Evolutionary conservation across 352 stramenopile species (phyloP).

Genomic region (Globisporangium ultimum): DNA sequence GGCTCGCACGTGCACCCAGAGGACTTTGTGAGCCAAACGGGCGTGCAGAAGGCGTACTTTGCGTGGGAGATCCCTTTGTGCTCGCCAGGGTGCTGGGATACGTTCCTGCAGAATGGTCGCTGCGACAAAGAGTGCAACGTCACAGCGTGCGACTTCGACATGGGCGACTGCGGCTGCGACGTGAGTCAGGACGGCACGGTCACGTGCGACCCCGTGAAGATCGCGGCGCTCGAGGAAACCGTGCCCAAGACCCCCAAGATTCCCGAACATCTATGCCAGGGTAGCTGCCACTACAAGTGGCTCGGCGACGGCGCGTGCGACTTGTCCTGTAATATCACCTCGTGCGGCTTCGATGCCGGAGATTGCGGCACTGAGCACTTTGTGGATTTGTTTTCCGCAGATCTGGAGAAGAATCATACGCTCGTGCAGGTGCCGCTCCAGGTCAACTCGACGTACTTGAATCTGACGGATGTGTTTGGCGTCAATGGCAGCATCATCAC

Average conservation of each 20-base stretch:
- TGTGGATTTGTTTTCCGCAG: constrained; percentile 37
- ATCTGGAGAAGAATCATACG: constrained; percentile 49
- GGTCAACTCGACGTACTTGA: constrained; percentile 65
- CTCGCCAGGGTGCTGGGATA: constrained; percentile 67
- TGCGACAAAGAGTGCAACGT: constrained; percentile 91
- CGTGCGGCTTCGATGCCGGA: constrained; percentile 82
- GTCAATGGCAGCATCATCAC: constrained; percentile 47
- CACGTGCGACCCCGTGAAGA: constrained; percentile 54
- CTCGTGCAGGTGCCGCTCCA: constrained; percentile 61
- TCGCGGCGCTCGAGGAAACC: constrained; percentile 55
- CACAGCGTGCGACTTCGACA: constrained; percentile 89
- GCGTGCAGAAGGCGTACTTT: constrained; percentile 91
- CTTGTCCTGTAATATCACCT: constrained; percentile 69
- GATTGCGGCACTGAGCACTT: constrained; percentile 59
- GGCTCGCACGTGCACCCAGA: constrained; percentile 83
- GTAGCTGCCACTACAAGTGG: constrained; percentile 73
- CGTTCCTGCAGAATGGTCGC: constrained; percentile 71
- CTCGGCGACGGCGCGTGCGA: constrained; percentile 84
- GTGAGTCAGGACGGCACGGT: constrained; percentile 45
- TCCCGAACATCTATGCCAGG: constrained; percentile 60
- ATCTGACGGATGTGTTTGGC: constrained; percentile 62
- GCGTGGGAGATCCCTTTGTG: constrained; percentile 93
- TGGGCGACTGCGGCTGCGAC: constrained; percentile 90
- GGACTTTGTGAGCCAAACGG: constrained; percentile 88
- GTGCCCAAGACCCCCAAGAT: constrained; percentile 42